Evolutionary conservation across 2,329 filamentous ascomycete species (phyloP).

Genomic region (Aureobasidium sp.): DNA sequence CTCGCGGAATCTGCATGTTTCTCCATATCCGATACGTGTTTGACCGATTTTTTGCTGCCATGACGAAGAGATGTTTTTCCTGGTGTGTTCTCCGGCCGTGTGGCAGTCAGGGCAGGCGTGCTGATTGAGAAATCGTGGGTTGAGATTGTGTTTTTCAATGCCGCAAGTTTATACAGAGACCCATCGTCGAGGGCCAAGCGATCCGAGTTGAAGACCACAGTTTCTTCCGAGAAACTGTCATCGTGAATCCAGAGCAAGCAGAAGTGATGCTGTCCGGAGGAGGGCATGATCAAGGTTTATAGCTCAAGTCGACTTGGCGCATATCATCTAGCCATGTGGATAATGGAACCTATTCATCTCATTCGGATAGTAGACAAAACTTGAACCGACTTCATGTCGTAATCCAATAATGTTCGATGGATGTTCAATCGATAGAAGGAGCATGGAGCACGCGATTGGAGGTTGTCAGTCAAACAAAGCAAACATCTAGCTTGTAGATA

Average conservation of each 20-base stretch:
- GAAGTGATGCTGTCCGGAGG: neutral
- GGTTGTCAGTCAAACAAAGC: neutral
- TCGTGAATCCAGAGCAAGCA: slow-evolving; percentile 14
- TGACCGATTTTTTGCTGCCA: slow-evolving; percentile 5
- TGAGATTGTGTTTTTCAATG: slow-evolving; percentile 2
- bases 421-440: neutral
- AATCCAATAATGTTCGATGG: neutral
- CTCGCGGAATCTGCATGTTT: slow-evolving; percentile 9
- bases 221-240: slow-evolving; percentile 13
- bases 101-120: neutral
- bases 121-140: slow-evolving; percentile 10
- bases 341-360: neutral
- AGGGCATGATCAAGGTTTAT: slow-evolving; percentile 1
- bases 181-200: slow-evolving; percentile 5
- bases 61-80: neutral
- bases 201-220: slow-evolving; percentile 13
- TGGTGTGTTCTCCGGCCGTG: slow-evolving; percentile 1
- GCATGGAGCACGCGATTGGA: neutral
- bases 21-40: slow-evolving; percentile 3
- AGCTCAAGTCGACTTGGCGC: neutral
- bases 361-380: neutral
- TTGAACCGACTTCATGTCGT: neutral
- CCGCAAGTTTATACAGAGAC: slow-evolving; percentile 9
- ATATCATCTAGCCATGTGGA: neutral
- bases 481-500: neutral